A percentile compares a stretch with the other conserved stretches of the same genome.
Evolutionary conservation across 2,329 filamentous ascomycete genomes (phyloP).

Genomic region (Beauveria sp.): DNA sequence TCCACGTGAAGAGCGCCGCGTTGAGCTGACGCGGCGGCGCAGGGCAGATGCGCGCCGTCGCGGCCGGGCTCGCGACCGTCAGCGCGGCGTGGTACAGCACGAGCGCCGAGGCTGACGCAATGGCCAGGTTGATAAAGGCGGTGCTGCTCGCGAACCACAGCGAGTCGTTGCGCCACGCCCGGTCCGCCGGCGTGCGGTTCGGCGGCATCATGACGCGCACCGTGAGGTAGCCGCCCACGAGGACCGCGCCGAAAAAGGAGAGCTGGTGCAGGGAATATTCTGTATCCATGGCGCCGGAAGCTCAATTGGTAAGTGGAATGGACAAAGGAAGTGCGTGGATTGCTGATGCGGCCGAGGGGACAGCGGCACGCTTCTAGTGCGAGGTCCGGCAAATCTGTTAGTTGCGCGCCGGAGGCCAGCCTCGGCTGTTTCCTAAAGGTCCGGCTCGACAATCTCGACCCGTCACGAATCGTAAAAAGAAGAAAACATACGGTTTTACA

Average conservation of each 20-base stretch:
- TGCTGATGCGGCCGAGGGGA: too few relatives aligned
- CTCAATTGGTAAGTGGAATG: too few relatives aligned
- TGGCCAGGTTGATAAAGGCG: not conserved
- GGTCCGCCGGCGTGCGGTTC: constrained; percentile 1
- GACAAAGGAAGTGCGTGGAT: not conserved
- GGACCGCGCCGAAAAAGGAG: not conserved
- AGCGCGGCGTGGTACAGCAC: not conserved
- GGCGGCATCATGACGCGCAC: constrained; percentile 3
- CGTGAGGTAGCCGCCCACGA: not conserved
- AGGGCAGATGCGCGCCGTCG: not conserved
- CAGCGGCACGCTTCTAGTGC: not conserved
- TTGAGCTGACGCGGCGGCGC: not conserved
- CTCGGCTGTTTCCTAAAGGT: not conserved
- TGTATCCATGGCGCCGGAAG: not conserved
- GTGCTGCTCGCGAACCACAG: not conserved
- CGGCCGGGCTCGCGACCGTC: not conserved
- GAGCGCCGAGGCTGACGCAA: not conserved
- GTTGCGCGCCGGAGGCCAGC: not conserved
- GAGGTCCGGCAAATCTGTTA: not conserved
- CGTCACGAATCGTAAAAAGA: not conserved
- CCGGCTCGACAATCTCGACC: not conserved
- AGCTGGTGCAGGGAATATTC: not conserved
- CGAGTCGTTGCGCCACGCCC: constrained; percentile 2
- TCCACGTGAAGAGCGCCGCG: not conserved
- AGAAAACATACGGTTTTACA: not conserved